Conservation (phyloP, 495 filamentous ascomycete genomes). For the Aspergillus funiculosus region DNA sequence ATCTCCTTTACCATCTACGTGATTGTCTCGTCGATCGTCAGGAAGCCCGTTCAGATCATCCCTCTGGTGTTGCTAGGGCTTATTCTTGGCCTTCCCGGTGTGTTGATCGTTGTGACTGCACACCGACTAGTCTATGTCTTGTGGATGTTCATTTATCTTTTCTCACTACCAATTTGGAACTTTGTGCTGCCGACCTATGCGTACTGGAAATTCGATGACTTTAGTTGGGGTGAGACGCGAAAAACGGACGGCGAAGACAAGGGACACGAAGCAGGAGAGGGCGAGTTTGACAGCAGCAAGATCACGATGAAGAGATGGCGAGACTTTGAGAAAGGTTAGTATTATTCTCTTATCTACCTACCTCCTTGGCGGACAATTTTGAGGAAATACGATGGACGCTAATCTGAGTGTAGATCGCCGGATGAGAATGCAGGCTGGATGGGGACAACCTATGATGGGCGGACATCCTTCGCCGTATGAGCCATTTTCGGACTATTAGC, state of each 20-base stretch:
- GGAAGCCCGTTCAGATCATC: constrained; percentile 80
- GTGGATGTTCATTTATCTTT: constrained; percentile 95
- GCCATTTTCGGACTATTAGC: constrained; percentile 18
- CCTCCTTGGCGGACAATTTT: too few relatives aligned
- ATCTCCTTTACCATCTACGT: constrained; percentile 97
- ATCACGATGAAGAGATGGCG: constrained; percentile 98
- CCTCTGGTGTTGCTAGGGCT: constrained; percentile 85
- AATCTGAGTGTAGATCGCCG: constrained; percentile 20
- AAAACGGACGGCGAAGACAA: constrained; percentile 91
- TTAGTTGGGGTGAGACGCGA: constrained; percentile 97
- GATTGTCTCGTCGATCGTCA: constrained; percentile 79
- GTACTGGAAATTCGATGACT: constrained; percentile 99
- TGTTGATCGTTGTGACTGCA: constrained; percentile 93
- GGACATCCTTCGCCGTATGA: constrained; percentile 18
- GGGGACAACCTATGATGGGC: constrained; percentile 13
- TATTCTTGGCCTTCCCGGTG: constrained; percentile 87
- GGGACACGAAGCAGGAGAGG: constrained; percentile 78
- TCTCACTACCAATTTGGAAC: constrained; percentile 96
- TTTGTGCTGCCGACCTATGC: constrained; percentile 91
- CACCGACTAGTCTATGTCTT: constrained; percentile 87
- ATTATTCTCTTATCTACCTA: too few relatives aligned
- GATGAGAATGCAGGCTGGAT: constrained; percentile 17
- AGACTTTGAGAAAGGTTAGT: constrained; percentile 81
- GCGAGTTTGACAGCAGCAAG: constrained; percentile 95
- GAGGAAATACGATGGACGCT: background rate